Percentiles rank a stretch among this genome's conserved stretches.
Evolutionary conservation across 2,329 filamentous ascomycete genomes (phyloP).

Genomic region (Pseudogymnoascus sp.): DNA sequence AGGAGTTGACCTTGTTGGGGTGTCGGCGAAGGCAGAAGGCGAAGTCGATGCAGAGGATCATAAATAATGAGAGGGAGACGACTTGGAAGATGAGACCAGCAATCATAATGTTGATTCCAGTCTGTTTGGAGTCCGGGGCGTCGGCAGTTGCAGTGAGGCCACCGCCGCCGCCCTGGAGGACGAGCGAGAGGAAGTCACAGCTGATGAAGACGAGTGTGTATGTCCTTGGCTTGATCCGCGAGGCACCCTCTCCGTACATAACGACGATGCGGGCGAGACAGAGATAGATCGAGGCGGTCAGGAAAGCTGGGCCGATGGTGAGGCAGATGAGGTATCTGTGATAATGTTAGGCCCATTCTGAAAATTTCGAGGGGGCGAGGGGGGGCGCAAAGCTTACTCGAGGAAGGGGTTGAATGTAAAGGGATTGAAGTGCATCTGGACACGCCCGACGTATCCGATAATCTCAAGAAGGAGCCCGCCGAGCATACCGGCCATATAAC

Average conservation of each 20-base stretch:
- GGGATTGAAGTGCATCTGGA: conserved; percentile 45
- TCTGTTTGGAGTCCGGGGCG: conserved; percentile 22
- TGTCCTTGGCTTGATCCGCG: conserved; percentile 42
- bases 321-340: conserved; percentile 38
- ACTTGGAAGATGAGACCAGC: conserved; percentile 53
- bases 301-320: conserved; percentile 37
- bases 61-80: conserved; percentile 36
- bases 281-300: conserved; percentile 58
- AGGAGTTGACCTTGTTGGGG: neutral
- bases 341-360: neutral
- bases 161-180: conserved; percentile 53
- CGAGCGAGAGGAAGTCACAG: conserved; percentile 50
- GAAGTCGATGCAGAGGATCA: conserved; percentile 21
- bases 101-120: conserved; percentile 50
- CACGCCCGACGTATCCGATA: conserved; percentile 48
- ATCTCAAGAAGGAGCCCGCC: conserved; percentile 46
- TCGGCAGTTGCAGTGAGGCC: conserved; percentile 37
- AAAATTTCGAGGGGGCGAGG: too few relatives aligned
- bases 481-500: conserved; percentile 44
- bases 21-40: conserved; percentile 17
- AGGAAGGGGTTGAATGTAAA: conserved; percentile 50
- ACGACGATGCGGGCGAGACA: conserved; percentile 54
- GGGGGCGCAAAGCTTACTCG: conserved; percentile 37
- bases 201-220: conserved; percentile 49
- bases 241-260: conserved; percentile 41